Evolutionary conservation across 2,329 filamentous ascomycete species (phyloP).

Genomic region (Penicillium crustosum): DNA sequence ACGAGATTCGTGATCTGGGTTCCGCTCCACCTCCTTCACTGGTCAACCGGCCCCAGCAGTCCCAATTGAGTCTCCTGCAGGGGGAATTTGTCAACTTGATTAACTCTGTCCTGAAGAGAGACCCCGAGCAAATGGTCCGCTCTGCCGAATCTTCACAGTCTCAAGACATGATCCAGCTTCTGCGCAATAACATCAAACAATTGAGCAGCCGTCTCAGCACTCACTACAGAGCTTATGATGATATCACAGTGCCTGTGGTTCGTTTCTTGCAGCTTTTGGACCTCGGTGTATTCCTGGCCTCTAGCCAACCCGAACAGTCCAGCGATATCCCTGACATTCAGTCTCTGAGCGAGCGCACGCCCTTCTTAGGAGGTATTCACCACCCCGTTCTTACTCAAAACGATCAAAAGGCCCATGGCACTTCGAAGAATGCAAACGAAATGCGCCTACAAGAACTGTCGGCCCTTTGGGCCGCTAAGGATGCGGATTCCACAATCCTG

Average conservation of each 20-base stretch:
- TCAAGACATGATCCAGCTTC: constrained; percentile 39
- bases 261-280: constrained; percentile 78
- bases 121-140: constrained; percentile 32
- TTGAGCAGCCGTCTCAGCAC: constrained; percentile 68
- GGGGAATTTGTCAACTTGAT: constrained; percentile 79
- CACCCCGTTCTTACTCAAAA: constrained; percentile 22
- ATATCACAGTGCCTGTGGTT: constrained; percentile 74
- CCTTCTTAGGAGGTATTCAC: constrained; percentile 38
- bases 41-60: constrained; percentile 69
- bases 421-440: constrained; percentile 32
- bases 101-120: constrained; percentile 57
- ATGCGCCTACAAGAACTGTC: constrained; percentile 41
- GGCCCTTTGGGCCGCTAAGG: constrained; percentile 36
- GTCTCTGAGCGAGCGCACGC: constrained; percentile 38
- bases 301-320: constrained; percentile 19
- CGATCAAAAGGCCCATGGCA: constrained; percentile 6
- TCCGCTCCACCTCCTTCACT: constrained; percentile 63
- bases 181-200: constrained; percentile 62
- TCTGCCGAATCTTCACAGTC: constrained; percentile 20
- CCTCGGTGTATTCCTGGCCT: constrained; percentile 68
- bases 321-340: constrained; percentile 25
- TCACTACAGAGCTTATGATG: constrained; percentile 76
- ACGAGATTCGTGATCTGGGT: constrained; percentile 65
- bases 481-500: constrained; percentile 35
- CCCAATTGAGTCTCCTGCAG: constrained; percentile 70